A percentile compares a stretch with the other conserved stretches of the same genome.
Evolutionary conservation across 108 stramenopile species (phyloP).

Genomic region (Fistulifera pelliculosa): DNA sequence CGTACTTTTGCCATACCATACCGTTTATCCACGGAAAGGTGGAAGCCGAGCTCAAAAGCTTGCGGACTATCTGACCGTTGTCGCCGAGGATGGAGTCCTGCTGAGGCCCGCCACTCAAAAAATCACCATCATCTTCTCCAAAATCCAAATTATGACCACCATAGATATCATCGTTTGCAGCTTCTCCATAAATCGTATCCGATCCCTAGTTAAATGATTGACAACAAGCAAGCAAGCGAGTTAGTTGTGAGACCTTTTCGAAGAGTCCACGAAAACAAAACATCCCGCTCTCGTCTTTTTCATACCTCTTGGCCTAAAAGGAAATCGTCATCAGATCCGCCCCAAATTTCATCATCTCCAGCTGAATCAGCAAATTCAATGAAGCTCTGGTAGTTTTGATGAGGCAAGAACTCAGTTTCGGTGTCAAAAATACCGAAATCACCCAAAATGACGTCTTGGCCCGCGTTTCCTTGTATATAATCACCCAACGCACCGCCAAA

Average conservation of each 20-base stretch:
- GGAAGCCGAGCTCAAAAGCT: background rate
- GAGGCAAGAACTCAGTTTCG: background rate
- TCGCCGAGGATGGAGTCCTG: constrained; percentile 24
- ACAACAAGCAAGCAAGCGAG: background rate
- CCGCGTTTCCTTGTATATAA: constrained; percentile 16
- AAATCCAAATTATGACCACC: constrained; percentile 18
- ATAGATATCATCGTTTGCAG: constrained; percentile 17
- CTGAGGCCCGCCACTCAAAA: constrained; percentile 10
- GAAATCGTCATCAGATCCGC: constrained; percentile 18
- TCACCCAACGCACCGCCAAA: constrained; percentile 24
- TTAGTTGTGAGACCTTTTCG: background rate
- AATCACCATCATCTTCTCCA: constrained; percentile 17
- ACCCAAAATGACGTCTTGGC: constrained; percentile 23
- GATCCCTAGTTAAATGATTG: background rate
- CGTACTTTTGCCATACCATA: constrained; percentile 13
- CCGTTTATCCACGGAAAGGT: constrained; percentile 14
- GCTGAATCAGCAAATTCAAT: constrained; percentile 14
- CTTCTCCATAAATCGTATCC: constrained; percentile 14
- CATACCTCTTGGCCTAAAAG: constrained; percentile 19
- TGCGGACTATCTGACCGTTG: constrained; percentile 24
- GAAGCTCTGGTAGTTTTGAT: constrained; percentile 3
- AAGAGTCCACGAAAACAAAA: too few relatives aligned
- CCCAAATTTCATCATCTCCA: constrained; percentile 11
- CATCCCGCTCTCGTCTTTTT: too few relatives aligned
- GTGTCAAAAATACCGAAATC: constrained; percentile 18